Percentiles rank a stretch among this genome's conserved stretches.
These are phyloP conservation scores for Pythium vanterpoolii DNA, from an alignment of 352 stramenopile genomes.

Conservation along the genomic window DNA sequence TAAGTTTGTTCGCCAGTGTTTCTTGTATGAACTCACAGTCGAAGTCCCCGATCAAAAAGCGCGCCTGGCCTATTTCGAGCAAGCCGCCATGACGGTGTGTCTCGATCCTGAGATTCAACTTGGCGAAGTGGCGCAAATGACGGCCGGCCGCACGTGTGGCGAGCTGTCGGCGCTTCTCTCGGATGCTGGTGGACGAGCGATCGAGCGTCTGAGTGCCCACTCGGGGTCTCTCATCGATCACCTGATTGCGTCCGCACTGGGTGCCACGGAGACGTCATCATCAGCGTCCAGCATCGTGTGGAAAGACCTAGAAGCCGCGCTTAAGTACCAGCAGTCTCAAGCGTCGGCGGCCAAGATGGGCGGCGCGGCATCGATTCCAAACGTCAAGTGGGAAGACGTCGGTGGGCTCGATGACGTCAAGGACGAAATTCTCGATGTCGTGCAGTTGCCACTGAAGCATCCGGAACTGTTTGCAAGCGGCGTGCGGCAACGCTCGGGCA, in stretches of 20 bases:
- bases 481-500: constrained; percentile 75
- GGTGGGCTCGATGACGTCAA: constrained; percentile 99
- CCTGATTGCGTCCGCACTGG: background rate
- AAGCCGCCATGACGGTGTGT: constrained; percentile 32
- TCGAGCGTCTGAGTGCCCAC: constrained; percentile 39
- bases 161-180: constrained; percentile 66
- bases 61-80: constrained; percentile 52
- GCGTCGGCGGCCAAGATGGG: constrained; percentile 62
- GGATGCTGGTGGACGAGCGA: constrained; percentile 47
- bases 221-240: constrained; percentile 16
- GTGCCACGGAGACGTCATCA: background rate
- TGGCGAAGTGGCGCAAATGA: constrained; percentile 57
- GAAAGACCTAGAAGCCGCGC: constrained; percentile 47
- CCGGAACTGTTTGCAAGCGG: constrained; percentile 78
- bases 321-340: constrained; percentile 66
- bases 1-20: constrained; percentile 79
- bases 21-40: constrained; percentile 73
- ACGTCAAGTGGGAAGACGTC: constrained; percentile 98
- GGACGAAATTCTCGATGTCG: constrained; percentile 91
- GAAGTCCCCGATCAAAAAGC: constrained; percentile 55
- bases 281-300: constrained; percentile 30
- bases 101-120: constrained; percentile 54
- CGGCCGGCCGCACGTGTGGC: constrained; percentile 68
- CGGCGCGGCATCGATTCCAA: constrained; percentile 79
- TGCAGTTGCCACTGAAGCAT: constrained; percentile 82